Base-by-base conservation (phyloP, 306 rosid genomes). In the Sechiopsis laciniata region DNA sequence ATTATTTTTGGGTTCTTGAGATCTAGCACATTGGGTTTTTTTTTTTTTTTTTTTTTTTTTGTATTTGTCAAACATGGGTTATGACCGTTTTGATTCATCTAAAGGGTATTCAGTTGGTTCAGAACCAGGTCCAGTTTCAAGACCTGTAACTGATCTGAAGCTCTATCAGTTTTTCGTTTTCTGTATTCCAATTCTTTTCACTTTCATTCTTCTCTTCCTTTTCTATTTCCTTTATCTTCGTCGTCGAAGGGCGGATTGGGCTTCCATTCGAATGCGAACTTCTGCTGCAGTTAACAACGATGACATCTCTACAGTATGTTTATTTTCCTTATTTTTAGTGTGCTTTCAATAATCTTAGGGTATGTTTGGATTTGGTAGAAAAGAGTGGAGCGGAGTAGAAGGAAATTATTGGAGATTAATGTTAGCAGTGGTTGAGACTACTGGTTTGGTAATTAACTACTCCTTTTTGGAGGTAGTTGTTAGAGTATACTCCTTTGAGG, bases 221-320 rank as follows among this genome's bases (percentile, higher is more conserved):
- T 87, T 89, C 79, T 91, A 89, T 73, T 57, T 88, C 37, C 88
- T 88, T 80, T 91, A 91, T 79, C 87, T 91, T 61, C 86, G 94
- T 22, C 96, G 91, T 0, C 79, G 90, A 52, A 79, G 90, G 62
- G 82, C 82, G 26, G 82, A 87, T 77, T 89, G 88, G 94, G 73
- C 85, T 26, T 82, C 90, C 48, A 81, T 86, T 8, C 70, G 85
- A 56, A 87, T 83, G 84, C 75, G 79, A n/a, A 67, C 82, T 0
- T 56, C 87, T 76, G 19, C 24, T 17, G 52, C 60, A 14, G 6
- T 60, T 3, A 76, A 42, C 29, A 14, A 63, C 17, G 22, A 71
- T 53, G 77, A 55, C 54, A 77, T 59, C 79, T 80, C 88, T 62
- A 57, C 71, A 73, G 97, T 91, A 78, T 72, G 75, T 1, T 58